Percentiles rank a stretch among this genome's conserved stretches.
Conservation (phyloP, 306 rosid genomes). For the Dalbergia oliveri region DNA sequence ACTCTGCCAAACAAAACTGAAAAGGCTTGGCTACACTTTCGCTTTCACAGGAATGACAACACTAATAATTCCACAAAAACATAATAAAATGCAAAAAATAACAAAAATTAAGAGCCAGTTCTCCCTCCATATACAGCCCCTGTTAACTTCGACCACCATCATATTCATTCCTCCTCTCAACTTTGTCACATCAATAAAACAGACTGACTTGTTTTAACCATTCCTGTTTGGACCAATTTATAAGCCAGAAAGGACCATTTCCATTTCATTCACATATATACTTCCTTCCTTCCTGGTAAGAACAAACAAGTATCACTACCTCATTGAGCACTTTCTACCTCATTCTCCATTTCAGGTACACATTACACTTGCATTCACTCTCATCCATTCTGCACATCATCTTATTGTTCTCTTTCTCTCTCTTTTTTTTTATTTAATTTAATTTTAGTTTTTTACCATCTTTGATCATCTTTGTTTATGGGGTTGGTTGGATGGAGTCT, state of each 20-base stretch:
- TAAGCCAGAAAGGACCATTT: not conserved
- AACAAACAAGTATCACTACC: not conserved
- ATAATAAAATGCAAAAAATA: not conserved
- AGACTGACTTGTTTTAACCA: conserved; percentile 28
- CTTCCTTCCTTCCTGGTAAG: not conserved
- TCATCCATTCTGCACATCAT: not conserved
- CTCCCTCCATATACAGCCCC: not conserved
- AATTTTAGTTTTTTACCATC: not conserved
- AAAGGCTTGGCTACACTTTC: conserved; percentile 18
- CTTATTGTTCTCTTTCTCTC: not conserved
- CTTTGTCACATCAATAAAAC: conserved; percentile 2
- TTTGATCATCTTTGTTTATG: conserved; percentile 24
- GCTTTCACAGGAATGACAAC: conserved; percentile 7
- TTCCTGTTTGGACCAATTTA: conserved; percentile 8
- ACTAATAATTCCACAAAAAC: conserved; percentile 13
- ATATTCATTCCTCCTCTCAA: not conserved
- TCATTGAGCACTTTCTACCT: not conserved
- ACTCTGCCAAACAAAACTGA: conserved; percentile 39
- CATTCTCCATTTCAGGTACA: conserved; percentile 48
- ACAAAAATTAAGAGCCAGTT: conserved; percentile 2
- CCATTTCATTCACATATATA: conserved; percentile 14
- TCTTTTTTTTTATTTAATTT: not conserved
- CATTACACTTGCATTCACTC: not conserved
- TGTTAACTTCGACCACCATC: no score
- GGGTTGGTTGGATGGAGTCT: conserved; percentile 37